These are phyloP conservation scores for Pythium vanterpoolii DNA, from an alignment of 352 stramenopile genomes.

Conservation along the genomic window DNA sequence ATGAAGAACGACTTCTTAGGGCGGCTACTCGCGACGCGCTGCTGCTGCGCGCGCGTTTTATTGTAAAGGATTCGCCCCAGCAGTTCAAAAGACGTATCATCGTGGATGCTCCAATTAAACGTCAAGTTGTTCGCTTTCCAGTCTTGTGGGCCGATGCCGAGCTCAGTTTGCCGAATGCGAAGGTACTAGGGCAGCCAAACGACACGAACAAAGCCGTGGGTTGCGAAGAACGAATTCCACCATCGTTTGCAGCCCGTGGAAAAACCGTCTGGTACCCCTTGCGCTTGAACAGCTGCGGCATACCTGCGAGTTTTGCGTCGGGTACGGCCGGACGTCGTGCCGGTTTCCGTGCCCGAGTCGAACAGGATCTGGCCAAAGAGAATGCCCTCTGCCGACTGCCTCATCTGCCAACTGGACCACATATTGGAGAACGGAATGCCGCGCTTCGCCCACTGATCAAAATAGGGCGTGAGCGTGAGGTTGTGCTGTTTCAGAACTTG, in stretches of 20 bases:
- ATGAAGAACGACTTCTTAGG: slow-evolving; percentile 47
- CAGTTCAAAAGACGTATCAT: slow-evolving; percentile 27
- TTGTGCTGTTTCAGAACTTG: slow-evolving; percentile 22
- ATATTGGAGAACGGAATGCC: slow-evolving; percentile 48
- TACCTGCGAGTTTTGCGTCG: slow-evolving; percentile 30
- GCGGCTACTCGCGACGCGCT: slow-evolving; percentile 18
- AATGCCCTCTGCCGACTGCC: slow-evolving; percentile 51
- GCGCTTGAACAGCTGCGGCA: slow-evolving; percentile 50
- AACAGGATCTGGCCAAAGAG: slow-evolving; percentile 45
- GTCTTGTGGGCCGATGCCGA: slow-evolving; percentile 21
- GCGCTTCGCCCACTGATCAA: slow-evolving; percentile 44
- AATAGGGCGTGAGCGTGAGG: slow-evolving; percentile 44
- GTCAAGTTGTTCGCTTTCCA: slow-evolving; percentile 23
- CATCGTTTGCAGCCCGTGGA: slow-evolving; percentile 47
- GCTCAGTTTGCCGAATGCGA: slow-evolving; percentile 3
- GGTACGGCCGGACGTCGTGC: slow-evolving; percentile 32
- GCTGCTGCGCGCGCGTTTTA: slow-evolving; percentile 34
- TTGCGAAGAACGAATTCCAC: slow-evolving; percentile 44
- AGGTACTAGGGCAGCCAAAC: slow-evolving; percentile 22
- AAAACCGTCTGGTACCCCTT: slow-evolving; percentile 54
- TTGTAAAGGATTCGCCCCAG: slow-evolving; percentile 44
- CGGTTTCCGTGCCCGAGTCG: slow-evolving; percentile 33
- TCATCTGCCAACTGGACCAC: slow-evolving; percentile 58
- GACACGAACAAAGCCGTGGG: slow-evolving; percentile 49
- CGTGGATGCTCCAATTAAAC: slow-evolving; percentile 44